These are phyloP conservation scores for Daldinia sp. DNA, from an alignment of 2,329 filamentous ascomycete genomes.

Conservation along the genomic window DNA sequence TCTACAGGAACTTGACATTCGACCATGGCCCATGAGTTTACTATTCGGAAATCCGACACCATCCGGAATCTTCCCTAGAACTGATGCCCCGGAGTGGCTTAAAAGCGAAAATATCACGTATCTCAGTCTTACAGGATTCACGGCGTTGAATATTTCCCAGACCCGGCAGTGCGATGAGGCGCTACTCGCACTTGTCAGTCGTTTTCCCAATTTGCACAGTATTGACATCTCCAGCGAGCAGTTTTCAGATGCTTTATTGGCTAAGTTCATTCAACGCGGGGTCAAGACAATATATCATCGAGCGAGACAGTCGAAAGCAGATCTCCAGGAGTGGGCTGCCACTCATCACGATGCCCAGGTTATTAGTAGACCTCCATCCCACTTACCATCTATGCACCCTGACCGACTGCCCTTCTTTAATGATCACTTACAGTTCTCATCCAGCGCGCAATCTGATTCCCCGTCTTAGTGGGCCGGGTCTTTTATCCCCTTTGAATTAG, in stretches of 20 bases:
- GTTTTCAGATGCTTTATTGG: constrained; percentile 34
- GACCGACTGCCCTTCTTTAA: constrained; percentile 7
- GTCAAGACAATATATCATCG: constrained; percentile 39
- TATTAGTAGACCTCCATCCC: constrained; percentile 23
- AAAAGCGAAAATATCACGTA: constrained; percentile 37
- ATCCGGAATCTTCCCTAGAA: neutral
- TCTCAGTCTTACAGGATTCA: constrained; percentile 58
- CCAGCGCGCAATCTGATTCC: neutral
- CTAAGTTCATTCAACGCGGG: constrained; percentile 33
- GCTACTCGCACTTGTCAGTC: constrained; percentile 28
- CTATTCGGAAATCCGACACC: neutral
- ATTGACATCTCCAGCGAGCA: constrained; percentile 39
- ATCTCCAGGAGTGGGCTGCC: constrained; percentile 38
- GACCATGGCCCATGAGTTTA: constrained; percentile 18
- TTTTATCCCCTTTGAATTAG: too few relatives aligned
- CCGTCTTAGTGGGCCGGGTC: too few relatives aligned
- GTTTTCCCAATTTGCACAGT: constrained; percentile 41
- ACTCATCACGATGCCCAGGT: constrained; percentile 30
- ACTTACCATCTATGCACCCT: constrained; percentile 15
- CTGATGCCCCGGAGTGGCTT: constrained; percentile 35
- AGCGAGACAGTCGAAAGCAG: constrained; percentile 3
- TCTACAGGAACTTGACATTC: constrained; percentile 36
- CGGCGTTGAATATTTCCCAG: constrained; percentile 54
- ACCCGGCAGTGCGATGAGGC: constrained; percentile 25
- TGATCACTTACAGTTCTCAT: neutral